Conservation (phyloP, 805 yeast species). For the Yarrowia divulgata region DNA sequence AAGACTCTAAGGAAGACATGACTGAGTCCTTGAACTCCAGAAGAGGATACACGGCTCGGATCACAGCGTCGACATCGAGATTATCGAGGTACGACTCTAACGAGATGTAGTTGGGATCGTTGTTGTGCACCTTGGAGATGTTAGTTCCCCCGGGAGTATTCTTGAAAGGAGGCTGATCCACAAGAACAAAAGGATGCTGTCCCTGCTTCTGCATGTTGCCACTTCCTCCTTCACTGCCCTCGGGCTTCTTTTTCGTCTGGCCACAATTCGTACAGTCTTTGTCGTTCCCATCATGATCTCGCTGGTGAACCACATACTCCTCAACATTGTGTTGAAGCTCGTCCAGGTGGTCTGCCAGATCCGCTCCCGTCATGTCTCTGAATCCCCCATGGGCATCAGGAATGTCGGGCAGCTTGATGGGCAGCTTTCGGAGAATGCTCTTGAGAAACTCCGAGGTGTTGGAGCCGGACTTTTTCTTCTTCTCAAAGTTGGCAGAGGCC, state of each 20-base stretch:
- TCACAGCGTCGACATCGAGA: conserved; percentile 28
- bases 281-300: conserved; percentile 26
- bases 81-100: conserved; percentile 22
- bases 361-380: conserved; percentile 32
- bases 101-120: conserved; percentile 36
- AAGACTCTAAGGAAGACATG: conserved; percentile 39
- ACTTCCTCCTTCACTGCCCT: no score
- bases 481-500: conserved; percentile 40
- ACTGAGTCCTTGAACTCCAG: conserved; percentile 40
- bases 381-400: conserved; percentile 40
- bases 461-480: conserved; percentile 29
- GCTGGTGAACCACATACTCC: conserved; percentile 33
- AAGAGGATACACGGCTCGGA: conserved; percentile 32
- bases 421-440: conserved; percentile 31
- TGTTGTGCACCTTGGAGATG: conserved; percentile 35
- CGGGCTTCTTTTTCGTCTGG: conserved; percentile 1
- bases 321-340: conserved; percentile 35
- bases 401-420: conserved; percentile 33
- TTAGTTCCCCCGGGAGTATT: conserved; percentile 35
- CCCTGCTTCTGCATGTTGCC: not conserved
- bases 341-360: conserved; percentile 34
- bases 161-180: conserved; percentile 28
- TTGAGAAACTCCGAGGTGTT: conserved; percentile 38
- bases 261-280: conserved; percentile 14
- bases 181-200: conserved; percentile 21